phyloP scores from a whole-genome alignment of 208 protist genomes.

The Trypanosomatidae sp. region DNA sequence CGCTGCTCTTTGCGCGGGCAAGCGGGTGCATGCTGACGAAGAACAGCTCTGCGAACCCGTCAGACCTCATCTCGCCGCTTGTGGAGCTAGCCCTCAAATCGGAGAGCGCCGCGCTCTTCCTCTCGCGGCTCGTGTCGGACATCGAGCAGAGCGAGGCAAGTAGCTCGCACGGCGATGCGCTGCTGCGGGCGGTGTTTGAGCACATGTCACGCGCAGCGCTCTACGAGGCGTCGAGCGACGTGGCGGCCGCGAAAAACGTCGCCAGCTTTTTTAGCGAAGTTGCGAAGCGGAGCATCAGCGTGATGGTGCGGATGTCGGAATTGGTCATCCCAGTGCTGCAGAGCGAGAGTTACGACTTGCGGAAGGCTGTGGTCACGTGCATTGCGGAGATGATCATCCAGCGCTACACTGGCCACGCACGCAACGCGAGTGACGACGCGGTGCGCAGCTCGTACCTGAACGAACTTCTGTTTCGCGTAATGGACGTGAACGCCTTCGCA shows the following conservation, averaged over 20 bases:
- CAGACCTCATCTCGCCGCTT: constrained; percentile 67
- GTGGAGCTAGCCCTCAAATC: constrained; percentile 81
- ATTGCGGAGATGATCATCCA: constrained; percentile 85
- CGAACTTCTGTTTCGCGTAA: constrained; percentile 84
- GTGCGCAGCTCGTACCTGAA: constrained; percentile 65
- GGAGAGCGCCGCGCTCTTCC: constrained; percentile 66
- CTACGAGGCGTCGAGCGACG: constrained; percentile 50
- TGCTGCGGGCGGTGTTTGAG: constrained; percentile 67
- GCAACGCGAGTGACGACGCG: constrained; percentile 39
- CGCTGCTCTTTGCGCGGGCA: constrained; percentile 66
- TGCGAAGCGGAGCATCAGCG: constrained; percentile 71
- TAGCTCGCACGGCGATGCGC: constrained; percentile 19
- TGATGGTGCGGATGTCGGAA: constrained; percentile 59
- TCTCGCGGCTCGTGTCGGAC: constrained; percentile 74
- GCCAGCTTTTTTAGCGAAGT: constrained; percentile 81
- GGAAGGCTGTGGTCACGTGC: constrained; percentile 82
- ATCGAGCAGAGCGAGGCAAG: constrained; percentile 59
- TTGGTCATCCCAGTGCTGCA: constrained; percentile 59
- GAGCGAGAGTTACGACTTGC: constrained; percentile 86
- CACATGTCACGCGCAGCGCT: constrained; percentile 60
- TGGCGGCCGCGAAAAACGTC: constrained; percentile 68
- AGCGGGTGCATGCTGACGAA: constrained; percentile 46
- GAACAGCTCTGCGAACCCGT: constrained; percentile 33
- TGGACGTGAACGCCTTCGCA: constrained; percentile 89
- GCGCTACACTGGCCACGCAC: constrained; percentile 59